These are phyloP conservation scores for Rhizopus stolonifer DNA, from an alignment of 371 early-diverging fungal species.

Conservation along the genomic window DNA sequence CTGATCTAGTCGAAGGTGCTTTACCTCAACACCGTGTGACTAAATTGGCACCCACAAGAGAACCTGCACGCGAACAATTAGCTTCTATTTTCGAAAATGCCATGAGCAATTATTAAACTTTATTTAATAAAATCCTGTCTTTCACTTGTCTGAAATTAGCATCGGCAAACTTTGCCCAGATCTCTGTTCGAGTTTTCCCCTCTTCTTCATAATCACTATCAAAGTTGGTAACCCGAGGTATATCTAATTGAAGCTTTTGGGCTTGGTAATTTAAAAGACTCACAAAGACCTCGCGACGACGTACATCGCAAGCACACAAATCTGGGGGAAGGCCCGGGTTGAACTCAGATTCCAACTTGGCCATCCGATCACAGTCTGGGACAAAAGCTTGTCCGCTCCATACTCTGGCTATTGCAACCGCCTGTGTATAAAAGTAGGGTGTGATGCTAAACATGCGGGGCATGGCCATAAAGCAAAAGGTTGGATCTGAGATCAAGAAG, in stretches of 20 bases:
- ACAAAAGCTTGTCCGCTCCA: conserved; percentile 33
- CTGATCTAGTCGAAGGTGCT: conserved; percentile 79
- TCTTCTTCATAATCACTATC: conserved; percentile 11
- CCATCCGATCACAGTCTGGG: conserved; percentile 26
- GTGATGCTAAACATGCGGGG: conserved; percentile 20
- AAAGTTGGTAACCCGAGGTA: conserved; percentile 10
- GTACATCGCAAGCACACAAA: conserved; percentile 4
- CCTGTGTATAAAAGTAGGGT: conserved; percentile 36
- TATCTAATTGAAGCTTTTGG: not conserved
- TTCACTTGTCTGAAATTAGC: too few species aligned
- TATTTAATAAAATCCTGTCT: not conserved
- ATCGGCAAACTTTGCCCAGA: too few species aligned
- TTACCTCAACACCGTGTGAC: conserved; percentile 93
- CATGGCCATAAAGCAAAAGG: conserved; percentile 34
- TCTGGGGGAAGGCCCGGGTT: conserved; percentile 9
- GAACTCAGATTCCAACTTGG: conserved; percentile 10
- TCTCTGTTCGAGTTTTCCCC: too few species aligned
- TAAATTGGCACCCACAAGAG: conserved; percentile 79
- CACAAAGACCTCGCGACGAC: conserved; percentile 16
- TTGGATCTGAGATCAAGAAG: conserved; percentile 38
- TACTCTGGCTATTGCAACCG: conserved; percentile 36
- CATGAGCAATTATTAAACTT: conserved; percentile 61
- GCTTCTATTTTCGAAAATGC: conserved; percentile 69
- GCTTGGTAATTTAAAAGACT: conserved; percentile 43
- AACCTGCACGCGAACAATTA: conserved; percentile 68